These are phyloP conservation scores for Camelina hispida DNA, from an alignment of 345 rosid species.

Conservation along the genomic window DNA sequence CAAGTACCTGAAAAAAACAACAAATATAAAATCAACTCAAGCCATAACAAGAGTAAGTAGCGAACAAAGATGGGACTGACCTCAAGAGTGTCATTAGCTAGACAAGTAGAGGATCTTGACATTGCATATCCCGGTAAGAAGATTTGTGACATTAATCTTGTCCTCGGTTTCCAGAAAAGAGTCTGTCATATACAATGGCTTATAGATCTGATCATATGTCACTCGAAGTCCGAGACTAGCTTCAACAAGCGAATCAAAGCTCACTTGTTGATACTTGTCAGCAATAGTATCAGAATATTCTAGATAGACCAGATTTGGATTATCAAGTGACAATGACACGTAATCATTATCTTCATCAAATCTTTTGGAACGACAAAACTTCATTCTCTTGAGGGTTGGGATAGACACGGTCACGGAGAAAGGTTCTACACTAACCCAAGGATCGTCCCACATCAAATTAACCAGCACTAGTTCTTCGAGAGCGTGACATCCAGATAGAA, in stretches of 20 bases:
- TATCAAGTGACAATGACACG: background rate
- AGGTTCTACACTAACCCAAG: background rate
- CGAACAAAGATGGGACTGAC: background rate
- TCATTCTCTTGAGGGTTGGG: background rate
- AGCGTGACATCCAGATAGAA: background rate
- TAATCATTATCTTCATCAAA: background rate
- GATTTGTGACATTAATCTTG: background rate
- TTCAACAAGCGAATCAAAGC: background rate
- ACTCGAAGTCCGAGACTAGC: background rate
- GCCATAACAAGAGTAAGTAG: background rate
- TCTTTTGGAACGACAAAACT: background rate
- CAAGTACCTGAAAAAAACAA: background rate
- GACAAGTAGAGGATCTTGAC: background rate
- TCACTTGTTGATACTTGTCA: background rate
- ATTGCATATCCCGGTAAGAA: background rate
- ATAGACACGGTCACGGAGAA: background rate
- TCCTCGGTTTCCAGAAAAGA: background rate
- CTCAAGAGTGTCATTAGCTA: background rate
- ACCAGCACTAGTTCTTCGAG: background rate
- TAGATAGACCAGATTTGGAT: background rate
- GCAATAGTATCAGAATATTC: background rate
- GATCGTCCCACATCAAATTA: background rate
- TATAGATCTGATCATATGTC: background rate
- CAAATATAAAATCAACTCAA: background rate
- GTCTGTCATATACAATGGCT: background rate